Evolutionary conservation across 352 stramenopile genomes (phyloP), one percentile per base, ranked within the genome.

Genomic region (Globisporangium spiculum): DNA sequence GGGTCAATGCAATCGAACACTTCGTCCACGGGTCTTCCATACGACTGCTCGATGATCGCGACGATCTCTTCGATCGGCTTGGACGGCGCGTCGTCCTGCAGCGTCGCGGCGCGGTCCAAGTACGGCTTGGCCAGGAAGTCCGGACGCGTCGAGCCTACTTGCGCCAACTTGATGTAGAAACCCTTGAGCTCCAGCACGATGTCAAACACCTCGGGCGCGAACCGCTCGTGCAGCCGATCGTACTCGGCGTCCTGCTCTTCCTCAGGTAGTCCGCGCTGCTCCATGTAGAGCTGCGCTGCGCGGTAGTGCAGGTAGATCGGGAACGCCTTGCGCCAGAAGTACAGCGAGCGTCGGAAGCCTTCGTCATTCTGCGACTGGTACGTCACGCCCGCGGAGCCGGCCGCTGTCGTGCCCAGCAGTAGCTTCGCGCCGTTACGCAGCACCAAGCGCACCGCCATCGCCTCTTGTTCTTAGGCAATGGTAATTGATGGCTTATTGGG

Each of bases 291-390:
- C 73, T 96, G 86, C 41, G 78, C 79, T 7, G 75, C 75, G 22
- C 89, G 83, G 74, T 96, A 96, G 69, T 94, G 84, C 44, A 90
- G 55, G 70, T 96, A 96, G 69, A 94, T 92, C 48, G 89, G 89
- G 74, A 96, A 92, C 12, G 86, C 89, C 69, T 93, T 92, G 67
- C 86, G 83, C 84, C 88, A 96, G 70, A 96, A 96, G 77, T 90
- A 92, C 3, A 94, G 68, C 18, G 86, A 94, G 6, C 89, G 83
- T 26, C 74, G 71, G 71, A 96, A 93, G 48, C 89, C 89, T 63
- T 96, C 89, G 66, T 96, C 87, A 22, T 74, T 80, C 30, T 93
- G 75, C 20, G 81, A 71, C 22, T 87, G 75, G 70, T 87, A 87
- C 48, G 84, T 77, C 10, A 90, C 75, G 56, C 81, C 81, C 8